phyloP scores from a whole-genome alignment of 2,329 filamentous ascomycete genomes.

The Pseudogymnoascus sp. region DNA sequence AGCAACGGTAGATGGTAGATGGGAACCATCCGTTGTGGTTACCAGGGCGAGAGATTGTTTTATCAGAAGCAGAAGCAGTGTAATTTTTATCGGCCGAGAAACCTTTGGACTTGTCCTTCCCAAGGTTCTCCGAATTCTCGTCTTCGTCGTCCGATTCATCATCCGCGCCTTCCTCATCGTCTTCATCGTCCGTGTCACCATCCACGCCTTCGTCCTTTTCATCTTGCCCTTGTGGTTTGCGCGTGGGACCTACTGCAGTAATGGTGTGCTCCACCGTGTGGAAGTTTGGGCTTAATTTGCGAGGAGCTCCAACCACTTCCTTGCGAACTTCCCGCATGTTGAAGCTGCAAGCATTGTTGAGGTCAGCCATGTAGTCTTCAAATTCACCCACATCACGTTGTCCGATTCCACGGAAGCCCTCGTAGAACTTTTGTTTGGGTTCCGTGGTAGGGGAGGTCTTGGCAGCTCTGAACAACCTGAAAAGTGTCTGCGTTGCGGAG shows the following conservation, averaged over 20 bases:
- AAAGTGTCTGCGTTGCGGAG: neutral
- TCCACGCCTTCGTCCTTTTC: neutral
- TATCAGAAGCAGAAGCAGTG: neutral
- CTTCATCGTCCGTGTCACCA: neutral
- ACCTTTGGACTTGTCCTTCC: neutral
- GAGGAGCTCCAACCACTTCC: neutral
- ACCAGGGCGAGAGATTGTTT: neutral
- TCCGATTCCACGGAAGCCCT: neutral
- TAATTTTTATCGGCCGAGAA: neutral
- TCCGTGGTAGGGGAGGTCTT: neutral
- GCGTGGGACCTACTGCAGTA: neutral
- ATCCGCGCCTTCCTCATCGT: neutral
- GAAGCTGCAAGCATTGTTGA: conserved; percentile 1
- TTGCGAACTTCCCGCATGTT: neutral
- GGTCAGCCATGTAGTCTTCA: neutral
- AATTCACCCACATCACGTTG: neutral
- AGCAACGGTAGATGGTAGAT: neutral
- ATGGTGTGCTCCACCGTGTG: neutral
- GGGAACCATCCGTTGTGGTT: neutral
- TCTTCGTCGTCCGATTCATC: neutral
- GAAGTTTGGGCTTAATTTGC: neutral
- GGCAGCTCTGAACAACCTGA: neutral
- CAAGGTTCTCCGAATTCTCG: neutral
- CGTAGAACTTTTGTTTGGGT: neutral
- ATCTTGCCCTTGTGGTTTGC: neutral